These are phyloP conservation scores for Solanum gracilifrons DNA, from an alignment of 257 asterid species.

Conservation along the genomic window DNA sequence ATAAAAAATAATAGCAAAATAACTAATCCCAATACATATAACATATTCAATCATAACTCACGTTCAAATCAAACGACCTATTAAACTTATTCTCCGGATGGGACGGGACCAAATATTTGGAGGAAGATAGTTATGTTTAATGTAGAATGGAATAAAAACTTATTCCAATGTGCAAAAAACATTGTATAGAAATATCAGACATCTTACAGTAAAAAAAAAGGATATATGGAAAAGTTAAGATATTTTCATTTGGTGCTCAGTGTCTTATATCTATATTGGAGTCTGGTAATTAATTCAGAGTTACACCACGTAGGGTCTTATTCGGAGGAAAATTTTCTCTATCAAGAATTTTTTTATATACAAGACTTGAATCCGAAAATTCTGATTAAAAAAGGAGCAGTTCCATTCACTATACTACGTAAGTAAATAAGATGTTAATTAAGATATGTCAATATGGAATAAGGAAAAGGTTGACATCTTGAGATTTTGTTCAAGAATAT, in stretches of 20 bases:
- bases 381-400: too few relatives aligned
- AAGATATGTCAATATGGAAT: background rate
- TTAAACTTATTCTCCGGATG: background rate
- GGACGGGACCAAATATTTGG: background rate
- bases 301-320: accelerated
- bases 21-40: background rate
- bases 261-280: too few relatives aligned
- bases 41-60: too few relatives aligned
- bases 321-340: background rate
- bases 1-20: background rate
- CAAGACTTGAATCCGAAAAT: accelerated
- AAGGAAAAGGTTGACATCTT: background rate
- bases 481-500: background rate
- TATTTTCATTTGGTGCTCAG: too few relatives aligned
- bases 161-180: background rate
- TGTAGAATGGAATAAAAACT: background rate
- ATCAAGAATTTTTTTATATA: background rate
- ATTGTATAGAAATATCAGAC: background rate
- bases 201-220: background rate
- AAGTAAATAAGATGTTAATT: too few relatives aligned
- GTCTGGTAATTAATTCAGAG: background rate
- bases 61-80: background rate
- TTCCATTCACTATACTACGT: too few relatives aligned
- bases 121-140: background rate
- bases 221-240: too few relatives aligned